Evolutionary conservation across 2,329 filamentous ascomycete species (phyloP).

Genomic region (Ophiostoma pallidulum): DNA sequence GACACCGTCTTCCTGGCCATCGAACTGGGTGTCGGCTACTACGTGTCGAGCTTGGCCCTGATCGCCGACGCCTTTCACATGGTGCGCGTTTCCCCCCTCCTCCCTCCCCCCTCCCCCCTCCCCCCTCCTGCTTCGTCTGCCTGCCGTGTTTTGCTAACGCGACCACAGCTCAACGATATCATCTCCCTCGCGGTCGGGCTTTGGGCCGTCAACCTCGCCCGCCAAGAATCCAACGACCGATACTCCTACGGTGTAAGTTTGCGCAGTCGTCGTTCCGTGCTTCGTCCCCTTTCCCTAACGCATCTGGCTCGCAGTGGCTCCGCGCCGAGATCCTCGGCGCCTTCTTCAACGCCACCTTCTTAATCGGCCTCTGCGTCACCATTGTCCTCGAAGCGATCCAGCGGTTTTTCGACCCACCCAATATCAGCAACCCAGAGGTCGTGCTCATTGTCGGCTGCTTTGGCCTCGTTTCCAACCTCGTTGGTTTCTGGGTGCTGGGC

Average conservation of each 20-base stretch:
- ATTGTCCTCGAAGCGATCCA: constrained; percentile 94
- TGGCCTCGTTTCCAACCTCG: constrained; percentile 78
- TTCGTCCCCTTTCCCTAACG: too few relatives aligned
- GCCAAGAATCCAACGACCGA: constrained; percentile 74
- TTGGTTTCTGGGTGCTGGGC: constrained; percentile 84
- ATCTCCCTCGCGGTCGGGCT: constrained; percentile 85
- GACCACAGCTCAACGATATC: constrained; percentile 78
- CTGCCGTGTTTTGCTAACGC: constrained; percentile 6
- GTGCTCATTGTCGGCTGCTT: constrained; percentile 83
- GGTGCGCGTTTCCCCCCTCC: constrained; percentile 41
- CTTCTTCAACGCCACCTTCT: constrained; percentile 93
- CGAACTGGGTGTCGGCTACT: constrained; percentile 76
- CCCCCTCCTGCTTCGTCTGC: too few relatives aligned
- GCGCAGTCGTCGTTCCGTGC: not conserved
- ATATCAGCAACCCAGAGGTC: constrained; percentile 73
- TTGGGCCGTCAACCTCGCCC: constrained; percentile 88
- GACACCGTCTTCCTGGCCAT: constrained; percentile 84
- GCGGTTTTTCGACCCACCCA: constrained; percentile 82
- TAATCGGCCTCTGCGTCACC: constrained; percentile 90
- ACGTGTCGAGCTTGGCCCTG: constrained; percentile 82
- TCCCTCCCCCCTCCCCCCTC: not conserved
- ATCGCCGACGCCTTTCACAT: constrained; percentile 98
- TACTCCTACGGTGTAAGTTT: constrained; percentile 86
- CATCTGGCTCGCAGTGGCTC: constrained; percentile 63
- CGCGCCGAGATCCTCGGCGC: constrained; percentile 94